phyloP scores from a whole-genome alignment of 2,329 filamentous ascomycete genomes.

The Alternaria sp. region DNA sequence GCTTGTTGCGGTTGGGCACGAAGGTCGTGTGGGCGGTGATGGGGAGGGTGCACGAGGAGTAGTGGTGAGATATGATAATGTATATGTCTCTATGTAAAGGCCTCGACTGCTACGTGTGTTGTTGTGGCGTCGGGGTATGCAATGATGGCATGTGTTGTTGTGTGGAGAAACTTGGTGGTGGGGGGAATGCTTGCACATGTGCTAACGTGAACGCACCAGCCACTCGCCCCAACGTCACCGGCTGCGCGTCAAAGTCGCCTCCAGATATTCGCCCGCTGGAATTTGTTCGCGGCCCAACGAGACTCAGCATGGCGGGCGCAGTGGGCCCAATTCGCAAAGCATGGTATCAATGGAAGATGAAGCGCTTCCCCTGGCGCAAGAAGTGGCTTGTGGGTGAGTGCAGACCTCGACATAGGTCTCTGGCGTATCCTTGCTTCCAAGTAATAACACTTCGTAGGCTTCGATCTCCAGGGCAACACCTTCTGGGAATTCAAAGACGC shows the following conservation, averaged over 20 bases:
- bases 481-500: slow-evolving; percentile 71
- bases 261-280: not conserved
- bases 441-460: slow-evolving; percentile 51
- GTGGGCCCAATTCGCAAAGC: slow-evolving; percentile 51
- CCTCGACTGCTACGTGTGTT: not conserved
- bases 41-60: not conserved
- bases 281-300: slow-evolving; percentile 11
- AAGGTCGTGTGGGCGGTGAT: not conserved
- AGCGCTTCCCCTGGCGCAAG: slow-evolving; percentile 67
- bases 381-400: slow-evolving; percentile 63
- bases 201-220: slow-evolving; percentile 30
- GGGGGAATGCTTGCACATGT: slow-evolving; percentile 21
- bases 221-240: slow-evolving; percentile 35
- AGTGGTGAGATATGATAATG: not conserved
- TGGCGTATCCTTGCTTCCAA: slow-evolving; percentile 8
- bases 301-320: slow-evolving; percentile 43
- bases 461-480: slow-evolving; percentile 68
- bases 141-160: slow-evolving; percentile 9
- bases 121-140: not conserved
- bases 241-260: slow-evolving; percentile 23
- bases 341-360: slow-evolving; percentile 69
- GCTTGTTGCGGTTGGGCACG: slow-evolving; percentile 14
- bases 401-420: not conserved
- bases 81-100: not conserved
- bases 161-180: slow-evolving; percentile 12